Percentiles rank a stretch among this genome's conserved stretches.
phyloP scores from a whole-genome alignment of 2,329 filamentous ascomycete species.

The Thelonectria rubi region DNA sequence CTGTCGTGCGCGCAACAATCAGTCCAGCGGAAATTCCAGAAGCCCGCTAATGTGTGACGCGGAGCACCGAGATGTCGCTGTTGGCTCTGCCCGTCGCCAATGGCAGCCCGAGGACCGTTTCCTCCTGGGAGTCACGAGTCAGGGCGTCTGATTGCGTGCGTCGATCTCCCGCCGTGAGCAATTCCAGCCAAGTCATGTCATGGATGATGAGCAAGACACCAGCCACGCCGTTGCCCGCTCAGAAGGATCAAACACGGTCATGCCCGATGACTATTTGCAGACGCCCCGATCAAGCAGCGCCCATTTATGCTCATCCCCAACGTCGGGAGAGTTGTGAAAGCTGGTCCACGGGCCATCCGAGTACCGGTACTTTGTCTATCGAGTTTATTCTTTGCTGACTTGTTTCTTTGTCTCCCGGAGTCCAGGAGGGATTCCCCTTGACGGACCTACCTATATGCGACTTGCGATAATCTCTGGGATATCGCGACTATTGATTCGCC shows the following conservation, averaged over 20 bases:
- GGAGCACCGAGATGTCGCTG: conserved; percentile 25
- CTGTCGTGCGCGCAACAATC: conserved; percentile 18
- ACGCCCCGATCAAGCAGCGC: not conserved
- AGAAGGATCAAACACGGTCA: not conserved
- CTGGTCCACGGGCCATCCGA: not conserved
- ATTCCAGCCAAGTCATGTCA: conserved; percentile 8
- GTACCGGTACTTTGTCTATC: not conserved
- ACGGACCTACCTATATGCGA: conserved; percentile 30
- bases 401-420: conserved; percentile 10
- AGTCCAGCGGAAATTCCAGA: conserved; percentile 25
- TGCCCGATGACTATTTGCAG: not conserved
- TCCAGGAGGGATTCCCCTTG: conserved; percentile 19
- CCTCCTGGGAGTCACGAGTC: conserved; percentile 34
- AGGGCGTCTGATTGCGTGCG: conserved; percentile 33
- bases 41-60: conserved; percentile 9
- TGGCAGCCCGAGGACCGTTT: conserved; percentile 8
- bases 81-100: conserved; percentile 26
- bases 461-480: conserved; percentile 32
- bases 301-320: not conserved
- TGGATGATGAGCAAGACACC: not conserved
- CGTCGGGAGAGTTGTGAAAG: too few species aligned
- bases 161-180: conserved; percentile 40
- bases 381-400: conserved; percentile 1
- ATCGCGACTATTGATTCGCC: conserved; percentile 31
- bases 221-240: not conserved